Percentiles rank a stretch among this genome's conserved stretches.
Conservation (phyloP, 371 early-diverging fungal genomes). For the Batrachochytrium dendrobatidis region DNA sequence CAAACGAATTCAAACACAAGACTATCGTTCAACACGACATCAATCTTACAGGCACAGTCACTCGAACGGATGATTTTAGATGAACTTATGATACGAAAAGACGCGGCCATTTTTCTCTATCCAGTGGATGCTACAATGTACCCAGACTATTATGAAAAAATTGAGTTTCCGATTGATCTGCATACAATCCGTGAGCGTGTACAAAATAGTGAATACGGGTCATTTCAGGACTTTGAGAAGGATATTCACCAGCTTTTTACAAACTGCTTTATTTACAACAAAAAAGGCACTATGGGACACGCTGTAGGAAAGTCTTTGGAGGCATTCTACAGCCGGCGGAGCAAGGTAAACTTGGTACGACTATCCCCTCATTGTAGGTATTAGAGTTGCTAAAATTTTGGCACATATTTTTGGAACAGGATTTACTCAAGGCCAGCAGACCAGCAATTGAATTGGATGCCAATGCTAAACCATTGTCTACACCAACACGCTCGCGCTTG, state of each 20-base stretch:
- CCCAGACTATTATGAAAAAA: slow-evolving; percentile 51
- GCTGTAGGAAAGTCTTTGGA: slow-evolving; percentile 12
- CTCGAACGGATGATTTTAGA: slow-evolving; percentile 9
- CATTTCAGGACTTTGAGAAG: slow-evolving; percentile 41
- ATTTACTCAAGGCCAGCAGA: background rate
- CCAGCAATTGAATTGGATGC: background rate
- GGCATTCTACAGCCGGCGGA: slow-evolving; percentile 6
- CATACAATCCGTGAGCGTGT: slow-evolving; percentile 55
- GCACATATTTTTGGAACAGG: no score
- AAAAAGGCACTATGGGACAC: slow-evolving; percentile 20
- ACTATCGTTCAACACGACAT: background rate
- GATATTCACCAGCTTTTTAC: slow-evolving; percentile 46
- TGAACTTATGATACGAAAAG: slow-evolving; percentile 14
- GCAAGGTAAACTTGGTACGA: no score
- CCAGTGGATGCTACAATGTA: slow-evolving; percentile 36
- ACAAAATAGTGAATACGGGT: slow-evolving; percentile 39
- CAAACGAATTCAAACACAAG: no score
- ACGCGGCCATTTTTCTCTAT: slow-evolving; percentile 24
- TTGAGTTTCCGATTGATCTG: slow-evolving; percentile 70
- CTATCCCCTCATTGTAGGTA: no score
- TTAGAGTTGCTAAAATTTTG: no score
- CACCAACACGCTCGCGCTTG: background rate
- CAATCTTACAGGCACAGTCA: background rate
- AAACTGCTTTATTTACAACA: slow-evolving; percentile 70
- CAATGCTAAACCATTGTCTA: no score